These are phyloP conservation scores for Fusarium chaquense DNA, from an alignment of 2,329 filamentous ascomycete genomes.

Conservation along the genomic window DNA sequence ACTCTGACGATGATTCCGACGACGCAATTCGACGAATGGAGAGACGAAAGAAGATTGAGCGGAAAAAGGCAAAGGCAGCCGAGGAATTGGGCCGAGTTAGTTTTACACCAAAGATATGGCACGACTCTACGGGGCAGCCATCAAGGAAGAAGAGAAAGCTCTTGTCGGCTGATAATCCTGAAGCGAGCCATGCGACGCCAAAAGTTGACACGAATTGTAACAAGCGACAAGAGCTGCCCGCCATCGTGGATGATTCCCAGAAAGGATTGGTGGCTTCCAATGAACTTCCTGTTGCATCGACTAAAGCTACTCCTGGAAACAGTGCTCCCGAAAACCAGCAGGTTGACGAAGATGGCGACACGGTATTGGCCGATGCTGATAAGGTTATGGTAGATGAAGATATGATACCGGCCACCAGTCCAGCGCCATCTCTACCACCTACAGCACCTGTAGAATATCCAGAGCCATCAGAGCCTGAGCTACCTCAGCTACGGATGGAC, in stretches of 20 bases:
- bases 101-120: constrained; percentile 47
- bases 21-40: constrained; percentile 50
- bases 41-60: constrained; percentile 54
- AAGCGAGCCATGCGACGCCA: background rate
- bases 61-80: constrained; percentile 56
- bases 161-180: constrained; percentile 1
- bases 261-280: constrained; percentile 43
- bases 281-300: constrained; percentile 48
- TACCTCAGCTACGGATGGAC: constrained; percentile 50
- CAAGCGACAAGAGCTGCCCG: constrained; percentile 31
- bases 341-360: constrained; percentile 26
- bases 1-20: constrained; percentile 53
- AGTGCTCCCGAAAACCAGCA: constrained; percentile 23
- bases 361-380: constrained; percentile 18
- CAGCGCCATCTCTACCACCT: constrained; percentile 49
- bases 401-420: constrained; percentile 57
- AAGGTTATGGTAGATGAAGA: constrained; percentile 49
- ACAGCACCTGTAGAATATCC: constrained; percentile 37
- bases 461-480: constrained; percentile 50
- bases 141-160: constrained; percentile 48
- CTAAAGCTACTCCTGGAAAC: constrained; percentile 51
- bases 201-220: background rate
- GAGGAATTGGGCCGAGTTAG: constrained; percentile 58
- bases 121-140: constrained; percentile 40
- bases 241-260: constrained; percentile 45